Evolutionary conservation across 1,284 basidiomycete genomes (phyloP).

Genomic region (Porodaedalea pini): DNA sequence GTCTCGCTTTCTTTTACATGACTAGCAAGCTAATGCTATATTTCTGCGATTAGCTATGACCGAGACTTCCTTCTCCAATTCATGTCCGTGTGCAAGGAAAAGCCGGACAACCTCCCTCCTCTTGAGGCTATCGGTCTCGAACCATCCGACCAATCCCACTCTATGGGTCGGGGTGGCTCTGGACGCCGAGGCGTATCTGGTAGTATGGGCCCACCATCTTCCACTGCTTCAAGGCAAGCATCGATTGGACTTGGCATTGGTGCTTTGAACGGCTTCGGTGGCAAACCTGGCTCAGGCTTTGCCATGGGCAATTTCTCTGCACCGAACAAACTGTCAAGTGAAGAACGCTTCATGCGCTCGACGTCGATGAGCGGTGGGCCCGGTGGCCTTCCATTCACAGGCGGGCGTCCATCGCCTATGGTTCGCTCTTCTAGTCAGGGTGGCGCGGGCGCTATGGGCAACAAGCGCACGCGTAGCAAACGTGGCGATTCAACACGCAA

Average conservation of each 20-base stretch:
- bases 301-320: conserved; percentile 75
- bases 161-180: conserved; percentile 59
- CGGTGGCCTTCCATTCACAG: conserved; percentile 40
- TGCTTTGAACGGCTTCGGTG: conserved; percentile 37
- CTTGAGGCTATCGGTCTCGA: conserved; percentile 92
- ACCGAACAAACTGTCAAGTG: conserved; percentile 59
- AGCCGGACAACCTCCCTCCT: conserved; percentile 85
- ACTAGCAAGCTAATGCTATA: conserved; percentile 1
- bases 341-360: conserved; percentile 65
- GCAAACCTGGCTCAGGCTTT: conserved; percentile 21
- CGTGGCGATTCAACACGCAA: conserved; percentile 58
- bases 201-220: conserved; percentile 36
- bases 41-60: conserved; percentile 71
- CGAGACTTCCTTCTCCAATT: conserved; percentile 98
- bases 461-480: conserved; percentile 66
- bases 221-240: conserved; percentile 41
- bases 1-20: conserved; percentile 2
- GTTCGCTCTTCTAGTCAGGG: conserved; percentile 76
- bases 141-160: conserved; percentile 55
- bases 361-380: conserved; percentile 44
- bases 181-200: conserved; percentile 49
- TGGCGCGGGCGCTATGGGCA: conserved; percentile 41
- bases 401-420: conserved; percentile 53
- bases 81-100: conserved; percentile 93
- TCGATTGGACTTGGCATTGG: conserved; percentile 58